A percentile compares a stretch with the other conserved stretches of the same genome.
These are phyloP conservation scores for Ballota nigra DNA, from an alignment of 257 asterid genomes.

Conservation along the genomic window DNA sequence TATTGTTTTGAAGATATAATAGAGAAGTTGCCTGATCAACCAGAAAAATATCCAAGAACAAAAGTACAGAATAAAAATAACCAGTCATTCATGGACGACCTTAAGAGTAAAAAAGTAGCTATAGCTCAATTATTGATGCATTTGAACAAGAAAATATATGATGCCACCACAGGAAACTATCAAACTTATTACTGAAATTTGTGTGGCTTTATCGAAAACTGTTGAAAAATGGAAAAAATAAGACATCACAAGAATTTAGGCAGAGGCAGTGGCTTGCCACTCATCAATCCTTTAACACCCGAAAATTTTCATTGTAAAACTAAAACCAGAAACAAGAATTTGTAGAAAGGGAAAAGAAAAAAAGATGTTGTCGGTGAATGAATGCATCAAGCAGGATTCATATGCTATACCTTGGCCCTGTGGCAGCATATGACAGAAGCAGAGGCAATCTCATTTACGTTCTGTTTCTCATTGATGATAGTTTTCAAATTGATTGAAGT, in stretches of 20 bases:
- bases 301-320: constrained; percentile 10
- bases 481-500: constrained; percentile 88
- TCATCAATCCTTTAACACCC: not conserved
- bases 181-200: constrained; percentile 11
- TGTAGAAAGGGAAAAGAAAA: not conserved
- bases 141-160: constrained; percentile 9
- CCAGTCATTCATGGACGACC: not conserved
- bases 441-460: constrained; percentile 79
- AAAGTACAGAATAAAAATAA: constrained; percentile 1
- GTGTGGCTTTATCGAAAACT: constrained; percentile 1
- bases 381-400: constrained; percentile 20
- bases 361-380: not conserved
- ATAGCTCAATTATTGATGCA: constrained; percentile 10
- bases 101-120: not conserved
- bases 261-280: not conserved
- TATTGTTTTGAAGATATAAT: constrained; percentile 10
- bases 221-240: not conserved
- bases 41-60: constrained; percentile 11
- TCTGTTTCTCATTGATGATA: constrained; percentile 70
- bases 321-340: not conserved
- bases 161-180: constrained; percentile 9
- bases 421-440: constrained; percentile 96
- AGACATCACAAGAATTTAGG: not conserved
- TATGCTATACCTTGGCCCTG: constrained; percentile 68
- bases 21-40: constrained; percentile 19